phyloP scores from a whole-genome alignment of 495 filamentous ascomycete genomes.

The Rostrohypoxylon terebratum region DNA sequence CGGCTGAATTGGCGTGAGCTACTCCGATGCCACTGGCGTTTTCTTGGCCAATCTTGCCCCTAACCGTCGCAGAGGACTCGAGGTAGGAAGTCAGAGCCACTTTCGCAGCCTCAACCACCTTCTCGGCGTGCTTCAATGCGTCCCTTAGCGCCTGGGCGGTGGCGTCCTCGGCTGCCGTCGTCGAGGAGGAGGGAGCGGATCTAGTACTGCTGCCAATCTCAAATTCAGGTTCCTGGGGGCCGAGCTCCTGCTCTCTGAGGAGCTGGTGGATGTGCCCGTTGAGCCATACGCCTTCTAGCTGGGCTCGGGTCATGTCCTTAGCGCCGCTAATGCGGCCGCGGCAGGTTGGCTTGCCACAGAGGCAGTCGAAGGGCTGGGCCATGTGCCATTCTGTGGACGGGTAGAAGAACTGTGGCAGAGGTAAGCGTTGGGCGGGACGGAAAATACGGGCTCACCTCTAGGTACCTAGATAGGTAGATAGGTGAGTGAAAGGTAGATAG shows the following conservation, averaged over 20 bases:
- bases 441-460: constrained; percentile 31
- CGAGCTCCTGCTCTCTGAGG: constrained; percentile 53
- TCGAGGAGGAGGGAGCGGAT: not conserved
- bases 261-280: constrained; percentile 67
- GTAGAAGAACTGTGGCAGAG: constrained; percentile 71
- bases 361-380: constrained; percentile 78
- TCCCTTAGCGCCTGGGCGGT: constrained; percentile 50
- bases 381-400: constrained; percentile 81
- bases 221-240: constrained; percentile 25
- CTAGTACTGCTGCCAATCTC: constrained; percentile 34
- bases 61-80: constrained; percentile 10
- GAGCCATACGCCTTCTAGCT: constrained; percentile 63
- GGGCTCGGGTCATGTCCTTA: constrained; percentile 59
- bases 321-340: constrained; percentile 66
- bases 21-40: constrained; percentile 2
- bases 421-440: constrained; percentile 37
- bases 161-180: constrained; percentile 34
- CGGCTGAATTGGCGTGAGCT: constrained; percentile 1
- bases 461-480: not conserved
- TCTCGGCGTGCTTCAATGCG: constrained; percentile 54
- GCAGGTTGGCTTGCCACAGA: constrained; percentile 66
- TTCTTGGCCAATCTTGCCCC: not conserved
- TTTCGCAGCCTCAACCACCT: constrained; percentile 53
- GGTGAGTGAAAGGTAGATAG: not conserved
- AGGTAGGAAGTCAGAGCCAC: constrained; percentile 53